These are phyloP conservation scores for Borealophlyctis nickersoniae DNA, from an alignment of 192 early-diverging fungal genomes.

Conservation along the genomic window DNA sequence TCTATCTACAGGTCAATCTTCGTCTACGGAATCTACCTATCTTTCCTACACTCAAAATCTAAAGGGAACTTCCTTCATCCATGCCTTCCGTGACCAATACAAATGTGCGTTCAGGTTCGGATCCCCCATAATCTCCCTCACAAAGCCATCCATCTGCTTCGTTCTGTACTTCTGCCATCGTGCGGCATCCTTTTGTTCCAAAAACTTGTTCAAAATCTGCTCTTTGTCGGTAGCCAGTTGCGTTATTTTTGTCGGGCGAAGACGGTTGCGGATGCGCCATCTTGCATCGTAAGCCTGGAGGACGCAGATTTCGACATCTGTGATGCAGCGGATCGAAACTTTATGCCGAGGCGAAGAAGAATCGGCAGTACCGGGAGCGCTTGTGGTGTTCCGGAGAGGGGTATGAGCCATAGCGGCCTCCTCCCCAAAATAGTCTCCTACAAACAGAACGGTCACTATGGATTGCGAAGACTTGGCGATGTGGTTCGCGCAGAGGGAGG, in stretches of 20 bases:
- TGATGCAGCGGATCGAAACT: conserved; percentile 21
- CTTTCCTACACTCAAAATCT: conserved; percentile 1
- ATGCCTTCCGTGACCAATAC: background rate
- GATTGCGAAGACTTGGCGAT: no score
- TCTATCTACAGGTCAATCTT: no score
- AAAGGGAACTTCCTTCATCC: background rate
- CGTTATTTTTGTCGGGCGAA: background rate
- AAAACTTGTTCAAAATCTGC: background rate
- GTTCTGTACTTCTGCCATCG: background rate
- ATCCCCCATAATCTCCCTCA: conserved; percentile 5
- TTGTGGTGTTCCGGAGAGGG: conserved; percentile 2
- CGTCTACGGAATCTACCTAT: no score
- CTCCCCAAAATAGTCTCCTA: conserved; percentile 38
- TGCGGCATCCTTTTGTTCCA: background rate
- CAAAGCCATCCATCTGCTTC: background rate
- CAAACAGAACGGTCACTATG: conserved; percentile 14
- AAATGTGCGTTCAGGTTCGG: background rate
- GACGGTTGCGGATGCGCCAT: background rate
- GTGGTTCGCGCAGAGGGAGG: background rate
- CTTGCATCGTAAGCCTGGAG: conserved; percentile 31
- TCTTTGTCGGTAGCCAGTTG: background rate
- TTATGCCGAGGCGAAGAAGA: conserved; percentile 2
- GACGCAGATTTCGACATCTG: conserved; percentile 19
- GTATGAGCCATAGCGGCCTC: background rate
- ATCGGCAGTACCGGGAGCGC: no score